phyloP scores from a whole-genome alignment of 2,329 filamentous ascomycete genomes.

The Teratosphaeria pseudoeucalypti region DNA sequence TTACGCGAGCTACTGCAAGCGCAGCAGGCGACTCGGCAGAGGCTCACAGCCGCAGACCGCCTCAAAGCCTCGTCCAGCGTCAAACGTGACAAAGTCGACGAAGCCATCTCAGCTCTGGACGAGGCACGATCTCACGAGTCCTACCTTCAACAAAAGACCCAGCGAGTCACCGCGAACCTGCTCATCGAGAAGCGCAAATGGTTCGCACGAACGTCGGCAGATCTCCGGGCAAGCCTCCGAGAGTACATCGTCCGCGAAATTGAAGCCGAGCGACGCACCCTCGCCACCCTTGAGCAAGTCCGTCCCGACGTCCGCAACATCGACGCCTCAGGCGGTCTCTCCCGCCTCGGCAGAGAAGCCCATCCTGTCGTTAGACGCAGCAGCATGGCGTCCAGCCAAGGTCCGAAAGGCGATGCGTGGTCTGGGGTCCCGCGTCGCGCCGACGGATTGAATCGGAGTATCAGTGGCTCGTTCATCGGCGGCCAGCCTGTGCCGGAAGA shows the following conservation, averaged over 20 bases:
- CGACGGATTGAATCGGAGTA: constrained; percentile 66
- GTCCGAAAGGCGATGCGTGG: constrained; percentile 97
- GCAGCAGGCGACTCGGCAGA: constrained; percentile 72
- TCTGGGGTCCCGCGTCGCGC: constrained; percentile 79
- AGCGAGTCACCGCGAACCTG: constrained; percentile 79
- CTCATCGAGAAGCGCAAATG: constrained; percentile 81
- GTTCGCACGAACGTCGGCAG: constrained; percentile 78
- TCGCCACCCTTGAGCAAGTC: constrained; percentile 87
- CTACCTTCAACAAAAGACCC: constrained; percentile 74
- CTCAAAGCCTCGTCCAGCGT: constrained; percentile 80
- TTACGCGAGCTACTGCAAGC: constrained; percentile 88
- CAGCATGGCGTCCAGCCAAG: constrained; percentile 78
- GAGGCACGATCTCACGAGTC: constrained; percentile 76
- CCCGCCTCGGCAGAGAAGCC: constrained; percentile 75
- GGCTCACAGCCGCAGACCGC: constrained; percentile 75
- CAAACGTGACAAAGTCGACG: constrained; percentile 89
- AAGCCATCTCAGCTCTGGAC: constrained; percentile 83
- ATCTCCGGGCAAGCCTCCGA: constrained; percentile 71
- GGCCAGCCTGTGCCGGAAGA: constrained; percentile 30
- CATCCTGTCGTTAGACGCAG: constrained; percentile 67
- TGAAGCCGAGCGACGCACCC: constrained; percentile 81
- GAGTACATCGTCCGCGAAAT: constrained; percentile 94
- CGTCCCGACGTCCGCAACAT: constrained; percentile 88
- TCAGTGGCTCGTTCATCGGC: constrained; percentile 59
- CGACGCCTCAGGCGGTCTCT: constrained; percentile 80